A percentile compares a stretch with the other conserved stretches of the same genome.
Conservation (phyloP, 495 filamentous ascomycete species). For the Xylona heveae region DNA sequence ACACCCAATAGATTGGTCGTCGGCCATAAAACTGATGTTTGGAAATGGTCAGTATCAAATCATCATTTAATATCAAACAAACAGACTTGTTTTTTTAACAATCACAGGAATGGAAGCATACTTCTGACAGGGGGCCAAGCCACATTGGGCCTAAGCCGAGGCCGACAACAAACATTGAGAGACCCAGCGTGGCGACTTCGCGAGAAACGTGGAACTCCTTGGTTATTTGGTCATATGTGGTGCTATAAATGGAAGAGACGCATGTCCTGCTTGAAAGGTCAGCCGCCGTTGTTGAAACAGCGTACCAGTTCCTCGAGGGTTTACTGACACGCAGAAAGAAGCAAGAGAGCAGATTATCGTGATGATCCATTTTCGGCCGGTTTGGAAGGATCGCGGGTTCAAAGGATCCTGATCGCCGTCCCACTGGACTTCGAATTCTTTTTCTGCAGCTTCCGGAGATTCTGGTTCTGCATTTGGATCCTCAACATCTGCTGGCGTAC, state of each 20-base stretch:
- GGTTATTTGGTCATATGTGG: constrained; percentile 64
- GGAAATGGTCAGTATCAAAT: constrained; percentile 13
- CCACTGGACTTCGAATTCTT: constrained; percentile 42
- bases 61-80: background rate
- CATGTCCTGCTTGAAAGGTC: constrained; percentile 61
- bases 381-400: constrained; percentile 50
- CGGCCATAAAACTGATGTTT: constrained; percentile 65
- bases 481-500: too few relatives aligned
- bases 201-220: constrained; percentile 49
- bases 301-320: background rate
- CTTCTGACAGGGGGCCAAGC: constrained; percentile 41
- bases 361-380: constrained; percentile 55
- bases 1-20: constrained; percentile 59
- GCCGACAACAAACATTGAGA: constrained; percentile 64
- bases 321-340: constrained; percentile 65
- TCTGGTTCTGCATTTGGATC: too few relatives aligned
- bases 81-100: too few relatives aligned
- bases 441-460: background rate
- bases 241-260: constrained; percentile 73
- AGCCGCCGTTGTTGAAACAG: constrained; percentile 2
- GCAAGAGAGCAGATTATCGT: constrained; percentile 46
- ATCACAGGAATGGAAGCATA: constrained; percentile 9
- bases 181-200: constrained; percentile 53
- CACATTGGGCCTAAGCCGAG: constrained; percentile 49
- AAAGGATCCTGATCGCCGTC: constrained; percentile 48